Conservation (phyloP, 768 basidiomycete species). For the Pleurotus ostreatus region DNA sequence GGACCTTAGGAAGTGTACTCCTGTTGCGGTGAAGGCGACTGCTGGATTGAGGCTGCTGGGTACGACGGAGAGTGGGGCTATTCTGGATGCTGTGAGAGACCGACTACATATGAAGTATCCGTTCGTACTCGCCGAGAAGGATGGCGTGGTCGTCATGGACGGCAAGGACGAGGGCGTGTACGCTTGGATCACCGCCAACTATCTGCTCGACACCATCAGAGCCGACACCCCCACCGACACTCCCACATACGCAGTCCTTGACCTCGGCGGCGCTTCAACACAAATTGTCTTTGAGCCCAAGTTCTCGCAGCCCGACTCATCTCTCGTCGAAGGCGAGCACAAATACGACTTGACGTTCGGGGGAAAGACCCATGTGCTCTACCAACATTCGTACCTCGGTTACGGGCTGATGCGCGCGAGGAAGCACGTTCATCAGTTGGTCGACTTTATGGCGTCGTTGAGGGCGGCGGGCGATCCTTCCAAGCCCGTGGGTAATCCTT, state of each 20-base stretch:
- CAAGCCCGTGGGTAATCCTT: constrained; percentile 65
- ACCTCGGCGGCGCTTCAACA: constrained; percentile 94
- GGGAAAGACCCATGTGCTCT: constrained; percentile 67
- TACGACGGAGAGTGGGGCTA: constrained; percentile 55
- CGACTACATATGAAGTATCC: constrained; percentile 58
- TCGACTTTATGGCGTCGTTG: constrained; percentile 76
- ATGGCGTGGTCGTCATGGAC: constrained; percentile 87
- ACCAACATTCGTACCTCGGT: constrained; percentile 97
- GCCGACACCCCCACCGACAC: constrained; percentile 40
- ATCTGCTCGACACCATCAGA: constrained; percentile 74
- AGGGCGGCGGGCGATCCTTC: constrained; percentile 16
- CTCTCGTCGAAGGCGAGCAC: constrained; percentile 78
- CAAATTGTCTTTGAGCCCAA: constrained; percentile 95
- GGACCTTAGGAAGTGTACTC: constrained; percentile 68
- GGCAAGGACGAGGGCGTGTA: constrained; percentile 97
- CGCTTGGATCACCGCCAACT: constrained; percentile 98
- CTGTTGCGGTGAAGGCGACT: constrained; percentile 88
- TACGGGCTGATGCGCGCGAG: constrained; percentile 93
- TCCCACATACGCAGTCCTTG: constrained; percentile 83
- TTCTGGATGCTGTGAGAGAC: constrained; percentile 68
- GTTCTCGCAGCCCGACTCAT: constrained; percentile 36
- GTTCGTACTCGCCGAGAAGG: constrained; percentile 52
- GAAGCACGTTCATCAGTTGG: constrained; percentile 79
- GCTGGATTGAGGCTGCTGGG: constrained; percentile 82
- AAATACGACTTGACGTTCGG: constrained; percentile 82